Evolutionary conservation across 371 early-diverging fungal genomes (phyloP), one percentile per base, ranked within the genome.

Genomic region (Quaeritorhiza haematococci): DNA sequence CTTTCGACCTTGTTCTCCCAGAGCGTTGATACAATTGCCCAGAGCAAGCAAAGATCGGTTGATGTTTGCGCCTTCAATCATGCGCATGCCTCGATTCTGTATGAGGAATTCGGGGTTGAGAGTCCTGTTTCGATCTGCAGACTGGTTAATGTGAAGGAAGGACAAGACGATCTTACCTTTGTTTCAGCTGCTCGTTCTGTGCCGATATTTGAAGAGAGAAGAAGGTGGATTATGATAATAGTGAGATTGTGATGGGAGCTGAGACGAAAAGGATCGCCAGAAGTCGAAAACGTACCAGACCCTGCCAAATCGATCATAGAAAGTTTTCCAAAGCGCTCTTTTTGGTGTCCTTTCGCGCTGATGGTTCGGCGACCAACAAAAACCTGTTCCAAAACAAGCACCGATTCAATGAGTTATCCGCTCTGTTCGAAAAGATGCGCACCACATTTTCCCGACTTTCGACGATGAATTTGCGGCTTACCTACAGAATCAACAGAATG

Each of bases 1-100:
- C 50, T 76, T 82, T 35, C 76, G 75, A 38, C 65, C 68, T 26
- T 77, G 73, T 44, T 84, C 85, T 55, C 83, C 86, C 15, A 96
- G 78, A 1, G 93, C 92, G 68, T 88, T 89, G 57, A 96, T 95
- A 57, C 93, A 93, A 72, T 93, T 94, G 48, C 90, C 92, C 5
- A 96, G 76, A 0, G 92, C 90, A 32, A 96, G 72, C 1, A 96
- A 80, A 0, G 88, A 88, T 33, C 86, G 71, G 78, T 95, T 95
- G 59, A 95, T 95, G 63, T 83, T 86, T n/a, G 90, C 92, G 15
- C 91, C 89, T 74, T 95, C 96, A 42, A 83, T 75, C 68, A 86
- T 71, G 15, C 88, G 74, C 35, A 71, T 75, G 17, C 90, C 91
- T 29, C 69, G 73, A 61, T 86, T 86, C 50, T 75, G 33, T 7